phyloP scores from a whole-genome alignment of 2,329 filamentous ascomycete genomes.

The Didymella lethalis region DNA sequence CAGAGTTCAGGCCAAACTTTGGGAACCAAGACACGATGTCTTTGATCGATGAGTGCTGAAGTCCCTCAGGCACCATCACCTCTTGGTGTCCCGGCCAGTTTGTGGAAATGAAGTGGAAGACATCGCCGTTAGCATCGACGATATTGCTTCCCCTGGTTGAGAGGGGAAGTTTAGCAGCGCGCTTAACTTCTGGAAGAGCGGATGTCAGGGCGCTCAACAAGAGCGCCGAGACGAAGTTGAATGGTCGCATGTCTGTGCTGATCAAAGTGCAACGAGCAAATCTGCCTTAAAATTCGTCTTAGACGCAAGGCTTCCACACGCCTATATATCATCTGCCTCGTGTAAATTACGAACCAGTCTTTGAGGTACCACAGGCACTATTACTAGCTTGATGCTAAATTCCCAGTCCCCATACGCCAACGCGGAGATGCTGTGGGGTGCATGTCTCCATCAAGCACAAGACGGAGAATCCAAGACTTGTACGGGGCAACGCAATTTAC shows the following conservation, averaged over 20 bases:
- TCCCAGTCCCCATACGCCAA: neutral
- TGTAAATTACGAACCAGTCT: neutral
- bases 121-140: constrained; percentile 45
- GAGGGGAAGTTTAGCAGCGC: constrained; percentile 38
- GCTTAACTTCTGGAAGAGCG: constrained; percentile 29
- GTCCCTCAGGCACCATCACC: constrained; percentile 70
- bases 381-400: neutral
- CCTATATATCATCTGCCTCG: constrained; percentile 7
- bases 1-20: constrained; percentile 67
- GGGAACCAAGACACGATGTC: constrained; percentile 65
- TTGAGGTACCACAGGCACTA: neutral
- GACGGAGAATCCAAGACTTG: constrained; percentile 1
- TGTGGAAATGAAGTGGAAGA: constrained; percentile 59
- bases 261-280: neutral
- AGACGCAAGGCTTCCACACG: neutral
- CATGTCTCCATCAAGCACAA: neutral
- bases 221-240: constrained; percentile 15
- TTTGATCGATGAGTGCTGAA: constrained; percentile 67
- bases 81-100: constrained; percentile 70
- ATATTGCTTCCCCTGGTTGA: constrained; percentile 46
- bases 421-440: constrained; percentile 10
- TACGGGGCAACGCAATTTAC: neutral
- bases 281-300: neutral
- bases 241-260: constrained; percentile 27
- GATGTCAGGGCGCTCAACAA: constrained; percentile 23